Evolutionary conservation across 169 alveolate species (phyloP).

Genomic region (Amoebophrya sp.): DNA sequence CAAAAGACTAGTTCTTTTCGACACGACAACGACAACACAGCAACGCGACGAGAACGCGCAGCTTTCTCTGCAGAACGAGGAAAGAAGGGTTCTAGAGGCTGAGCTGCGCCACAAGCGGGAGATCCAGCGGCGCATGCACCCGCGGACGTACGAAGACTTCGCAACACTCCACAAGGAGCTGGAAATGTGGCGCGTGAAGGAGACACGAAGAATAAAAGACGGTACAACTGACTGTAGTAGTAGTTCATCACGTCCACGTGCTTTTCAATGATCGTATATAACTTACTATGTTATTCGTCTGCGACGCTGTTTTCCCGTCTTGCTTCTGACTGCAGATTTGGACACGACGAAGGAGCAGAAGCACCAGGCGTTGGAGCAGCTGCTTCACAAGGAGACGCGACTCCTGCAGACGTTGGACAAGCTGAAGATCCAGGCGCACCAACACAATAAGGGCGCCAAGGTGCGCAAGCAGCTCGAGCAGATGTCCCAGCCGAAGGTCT

Average conservation of each 20-base stretch:
- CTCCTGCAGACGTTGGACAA: slow-evolving; percentile 64
- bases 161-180: slow-evolving; percentile 59
- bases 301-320: too few species aligned
- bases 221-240: slow-evolving; percentile 43
- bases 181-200: slow-evolving; percentile 67
- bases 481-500: not conserved
- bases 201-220: slow-evolving; percentile 57
- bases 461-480: slow-evolving; percentile 43
- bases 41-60: slow-evolving; percentile 25
- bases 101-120: slow-evolving; percentile 63
- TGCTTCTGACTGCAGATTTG: not conserved
- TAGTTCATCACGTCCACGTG: too few species aligned
- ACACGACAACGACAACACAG: not conserved
- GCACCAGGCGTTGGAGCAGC: slow-evolving; percentile 37
- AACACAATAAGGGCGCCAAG: slow-evolving; percentile 58
- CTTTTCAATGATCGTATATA: too few species aligned
- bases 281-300: too few species aligned
- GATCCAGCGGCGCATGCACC: slow-evolving; percentile 68
- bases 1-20: too few species aligned
- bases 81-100: slow-evolving; percentile 40
- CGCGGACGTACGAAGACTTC: slow-evolving; percentile 63
- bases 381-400: slow-evolving; percentile 66
- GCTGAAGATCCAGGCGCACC: slow-evolving; percentile 61
- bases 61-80: slow-evolving; percentile 35
- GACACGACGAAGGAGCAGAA: slow-evolving; percentile 48